Conservation (phyloP, 768 basidiomycete species). For the Mycena latifolia region DNA sequence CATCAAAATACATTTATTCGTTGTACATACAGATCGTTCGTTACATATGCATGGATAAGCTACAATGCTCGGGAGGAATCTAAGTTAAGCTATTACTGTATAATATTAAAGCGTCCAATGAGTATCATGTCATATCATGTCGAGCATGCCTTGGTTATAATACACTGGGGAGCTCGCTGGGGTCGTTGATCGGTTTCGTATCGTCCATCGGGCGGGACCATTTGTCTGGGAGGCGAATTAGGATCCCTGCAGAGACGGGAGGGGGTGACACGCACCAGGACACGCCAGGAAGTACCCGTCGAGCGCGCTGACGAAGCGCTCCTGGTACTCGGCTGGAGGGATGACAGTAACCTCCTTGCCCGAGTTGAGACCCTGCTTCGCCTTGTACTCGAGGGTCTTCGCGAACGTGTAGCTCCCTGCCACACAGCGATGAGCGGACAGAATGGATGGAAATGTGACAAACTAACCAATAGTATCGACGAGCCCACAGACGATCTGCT, state of each 20-base stretch:
- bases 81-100: conserved; percentile 26
- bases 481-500: conserved; percentile 80
- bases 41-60: conserved; percentile 18
- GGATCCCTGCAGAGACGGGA: not conserved
- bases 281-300: conserved; percentile 83
- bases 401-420: conserved; percentile 88
- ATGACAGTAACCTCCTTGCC: conserved; percentile 82
- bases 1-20: conserved; percentile 20
- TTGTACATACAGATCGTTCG: not conserved
- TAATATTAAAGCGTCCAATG: conserved; percentile 1
- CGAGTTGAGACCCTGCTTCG: conserved; percentile 79
- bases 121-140: no score
- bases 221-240: conserved; percentile 34
- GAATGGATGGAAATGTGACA: not conserved
- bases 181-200: conserved; percentile 52
- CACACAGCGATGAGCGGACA: not conserved
- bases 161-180: conserved; percentile 56
- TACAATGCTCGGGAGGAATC: conserved; percentile 13
- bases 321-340: conserved; percentile 84
- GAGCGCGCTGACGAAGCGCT: conserved; percentile 79
- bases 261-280: conserved; percentile 64
- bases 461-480: conserved; percentile 83
- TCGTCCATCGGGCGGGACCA: conserved; percentile 62
- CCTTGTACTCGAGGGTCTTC: conserved; percentile 89
- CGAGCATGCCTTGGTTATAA: conserved; percentile 47